Base-by-base conservation (phyloP, 179 eudicot genomes). In the Silene vulgaris region DNA sequence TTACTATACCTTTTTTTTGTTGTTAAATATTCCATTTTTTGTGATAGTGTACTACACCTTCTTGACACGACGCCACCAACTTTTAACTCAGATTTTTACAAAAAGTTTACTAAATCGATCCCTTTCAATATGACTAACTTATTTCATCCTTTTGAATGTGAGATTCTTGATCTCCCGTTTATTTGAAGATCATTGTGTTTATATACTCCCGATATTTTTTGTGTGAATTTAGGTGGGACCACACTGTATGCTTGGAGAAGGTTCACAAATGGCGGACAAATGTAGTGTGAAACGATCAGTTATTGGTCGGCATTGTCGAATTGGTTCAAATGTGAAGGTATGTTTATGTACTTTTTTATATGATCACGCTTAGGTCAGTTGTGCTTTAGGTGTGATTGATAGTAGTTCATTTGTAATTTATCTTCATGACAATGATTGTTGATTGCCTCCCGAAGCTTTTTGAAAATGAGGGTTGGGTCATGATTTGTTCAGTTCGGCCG, bases 251-350 rank as follows among this genome's bases (percentile, higher is more conserved):
- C 79, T 95, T 28, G 97, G 97, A 48, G 99, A 95, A 90, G 97
- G 99, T 78, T 89, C 97, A 73, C 87, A 89, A 79, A 85, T 95
- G 97, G 97, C 93, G 73, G 99, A 95, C 80, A 95, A 90, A 84
- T 93, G 97, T 77, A 93, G 97, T 54, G 97, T 95, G 8, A 95
- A 95, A 74, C 88, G 92, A 72, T 95, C 99, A 65, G 97, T 89
- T 68, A 84, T 95, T 81, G 99, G 97, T 45, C 96, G 96, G 52
- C 99, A 95, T 80, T 92, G 99, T 80, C 86, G 99, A 61, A 90
- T 95, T 73, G 97, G 97, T 57, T 92, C 97, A 70, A 93, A 93
- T 68, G 99, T 95, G 40, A 93, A 95, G 97, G 99, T 95, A 83
- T 19, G 69, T 45, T 40, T 60, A 26, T 60, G 43, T 40, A 43